phyloP scores from a whole-genome alignment of 495 filamentous ascomycete genomes.

The Tuber borchii region DNA sequence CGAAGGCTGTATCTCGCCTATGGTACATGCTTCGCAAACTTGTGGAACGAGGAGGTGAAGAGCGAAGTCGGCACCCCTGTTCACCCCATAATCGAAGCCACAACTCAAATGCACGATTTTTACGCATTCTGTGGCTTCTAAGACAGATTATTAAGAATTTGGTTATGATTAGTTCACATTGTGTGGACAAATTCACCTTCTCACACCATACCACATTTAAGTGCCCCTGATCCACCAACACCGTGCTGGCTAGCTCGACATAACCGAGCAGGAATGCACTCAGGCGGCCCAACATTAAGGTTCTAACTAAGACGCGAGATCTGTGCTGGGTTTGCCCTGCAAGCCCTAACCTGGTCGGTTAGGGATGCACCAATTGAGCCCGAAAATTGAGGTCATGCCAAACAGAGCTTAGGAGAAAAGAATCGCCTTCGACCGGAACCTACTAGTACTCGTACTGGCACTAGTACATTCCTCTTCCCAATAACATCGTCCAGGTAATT shows the following conservation, averaged over 20 bases:
- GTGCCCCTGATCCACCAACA: not conserved
- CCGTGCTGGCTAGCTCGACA: not conserved
- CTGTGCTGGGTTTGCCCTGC: not conserved
- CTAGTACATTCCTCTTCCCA: not conserved
- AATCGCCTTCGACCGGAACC: not conserved
- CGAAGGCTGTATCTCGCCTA: not conserved
- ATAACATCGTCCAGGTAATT: not conserved
- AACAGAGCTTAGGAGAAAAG: not conserved
- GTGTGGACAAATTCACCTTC: not conserved
- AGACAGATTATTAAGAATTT: not conserved
- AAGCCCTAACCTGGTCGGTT: not conserved
- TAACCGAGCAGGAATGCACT: not conserved
- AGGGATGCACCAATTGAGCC: not conserved
- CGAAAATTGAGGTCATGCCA: not conserved
- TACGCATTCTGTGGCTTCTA: not conserved
- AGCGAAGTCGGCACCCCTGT: not conserved
- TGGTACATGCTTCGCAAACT: not conserved
- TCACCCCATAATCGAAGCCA: not conserved
- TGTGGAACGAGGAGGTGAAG: not conserved
- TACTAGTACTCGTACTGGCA: too few relatives aligned
- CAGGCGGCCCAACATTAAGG: not conserved
- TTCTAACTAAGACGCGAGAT: not conserved
- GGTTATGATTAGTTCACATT: not conserved
- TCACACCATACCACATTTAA: not conserved
- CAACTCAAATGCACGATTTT: not conserved